Base-by-base conservation (phyloP, 805 yeast genomes). In the Myxozyma kluyveri region DNA sequence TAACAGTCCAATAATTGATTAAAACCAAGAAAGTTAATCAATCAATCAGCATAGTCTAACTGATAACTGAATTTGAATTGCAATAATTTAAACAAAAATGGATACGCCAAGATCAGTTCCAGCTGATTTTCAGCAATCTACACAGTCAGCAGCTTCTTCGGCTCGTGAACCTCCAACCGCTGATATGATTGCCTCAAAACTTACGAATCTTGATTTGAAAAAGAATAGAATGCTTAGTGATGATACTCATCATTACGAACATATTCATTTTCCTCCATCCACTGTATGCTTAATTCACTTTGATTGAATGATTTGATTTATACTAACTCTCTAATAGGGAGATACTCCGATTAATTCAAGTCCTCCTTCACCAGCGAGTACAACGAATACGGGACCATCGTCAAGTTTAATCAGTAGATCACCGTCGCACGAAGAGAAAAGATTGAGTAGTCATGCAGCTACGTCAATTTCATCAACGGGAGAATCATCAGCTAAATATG, bases 241-340 rank as follows among this genome's bases (percentile, higher is more conserved):
- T n/a, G 62, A 56, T 14, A 50, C 66, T 22, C 65, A 63, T 41
- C 59, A 57, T 26, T 66, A 65, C 45, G 70, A 66, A 55, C 63
- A 60, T n/a, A 61, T 61, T 50, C 53, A 65, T 5, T 53, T 66
- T 41, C 70, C 70, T 4, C 48, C 63, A 19, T 64, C 69, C 9
- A 47, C 67, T 23, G 63, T 61, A 19, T 44, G 49, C 14, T 47
- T 54, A 14, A 17, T 7, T 35, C 27, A 36, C 9, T 38, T 26
- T 14, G 29, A 18, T 22, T n/a, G 4, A 14, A 43, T 26, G 19
- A 23, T 22, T 22, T n/a, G 7, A 2, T 41, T n/a, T 35, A 9
- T 33, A 14, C 45, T 48, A 19, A 23, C 35, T 18, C 3, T 42
- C 21, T 6, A 29, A 14, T 19, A 53, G 57, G 23, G 31, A 35